Base-by-base conservation (phyloP, 169 alveolate genomes). In the Plasmodium fragile region DNA sequence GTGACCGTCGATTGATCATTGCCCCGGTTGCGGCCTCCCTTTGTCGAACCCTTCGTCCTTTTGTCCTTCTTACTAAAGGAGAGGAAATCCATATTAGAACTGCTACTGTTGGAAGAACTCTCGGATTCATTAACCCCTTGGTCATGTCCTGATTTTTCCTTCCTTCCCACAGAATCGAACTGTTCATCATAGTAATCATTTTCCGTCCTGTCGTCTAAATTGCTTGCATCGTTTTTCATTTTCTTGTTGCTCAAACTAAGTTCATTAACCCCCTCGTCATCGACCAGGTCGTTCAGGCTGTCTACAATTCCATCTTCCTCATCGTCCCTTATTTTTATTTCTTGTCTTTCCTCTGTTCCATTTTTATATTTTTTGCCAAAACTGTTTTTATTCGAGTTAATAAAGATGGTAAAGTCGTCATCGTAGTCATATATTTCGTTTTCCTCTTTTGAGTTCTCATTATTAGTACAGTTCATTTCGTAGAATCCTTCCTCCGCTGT, bases 321-420 rank as follows among this genome's bases (percentile, higher is more conserved):
- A 11, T 18, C 71, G 1, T 34, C 71, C 59, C 32, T 59, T 2
- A n/a, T 49, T 22, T 4, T 25, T 28, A n/a, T 28, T 59, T 82
- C 55, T 30, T 34, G 71, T 4, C 72, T 82, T 28, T 6, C 70
- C n/a, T 81, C 39, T 34, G 85, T 30, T 36, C 53, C 28, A 83
- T 71, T 72, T 3, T 85, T 85, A 73, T 22, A 28, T 75, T 53
- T 69, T 18, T 34, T 73, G 8, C 39, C 52, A 34, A 18, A 39
- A 41, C 70, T 75, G 28, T 45, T 75, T 65, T 59, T 87, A 39
- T 78, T 77, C 18, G 87, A 39, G 18, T 87, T 87, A 10, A 87
- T 39, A 59, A 87, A 87, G 70, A 87, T 87, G 18, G 79, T 59
- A 65, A 87, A 87, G 71, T 79, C 93, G 49, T 87, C 89, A 59